These are phyloP conservation scores for Boletus bicolor DNA, from an alignment of 768 basidiomycete species.

Conservation along the genomic window DNA sequence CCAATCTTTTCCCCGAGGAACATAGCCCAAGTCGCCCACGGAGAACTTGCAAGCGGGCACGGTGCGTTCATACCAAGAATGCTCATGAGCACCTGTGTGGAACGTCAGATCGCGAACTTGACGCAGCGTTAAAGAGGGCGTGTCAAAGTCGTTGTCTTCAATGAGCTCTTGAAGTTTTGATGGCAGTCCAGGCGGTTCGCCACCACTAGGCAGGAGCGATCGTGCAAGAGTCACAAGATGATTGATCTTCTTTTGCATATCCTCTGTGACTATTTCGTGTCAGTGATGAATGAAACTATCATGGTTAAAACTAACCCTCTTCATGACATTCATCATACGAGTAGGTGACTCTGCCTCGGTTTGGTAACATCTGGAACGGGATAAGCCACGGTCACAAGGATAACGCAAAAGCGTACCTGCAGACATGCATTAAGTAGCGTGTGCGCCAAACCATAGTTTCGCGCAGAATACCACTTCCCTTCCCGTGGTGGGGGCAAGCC, in stretches of 20 bases:
- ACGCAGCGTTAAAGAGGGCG: slow-evolving; percentile 32
- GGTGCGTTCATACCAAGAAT: slow-evolving; percentile 39
- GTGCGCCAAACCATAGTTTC: slow-evolving; percentile 44
- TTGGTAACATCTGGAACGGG: slow-evolving; percentile 40
- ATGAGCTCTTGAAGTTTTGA: slow-evolving; percentile 34
- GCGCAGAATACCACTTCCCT: slow-evolving; percentile 32
- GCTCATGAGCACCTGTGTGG: slow-evolving; percentile 33
- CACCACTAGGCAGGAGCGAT: slow-evolving; percentile 38
- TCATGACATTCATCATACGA: slow-evolving; percentile 22
- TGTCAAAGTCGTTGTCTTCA: slow-evolving; percentile 30
- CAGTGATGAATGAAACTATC: neutral
- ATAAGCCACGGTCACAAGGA: neutral
- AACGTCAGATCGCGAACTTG: slow-evolving; percentile 39
- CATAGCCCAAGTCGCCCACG: slow-evolving; percentile 46
- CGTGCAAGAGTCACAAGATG: slow-evolving; percentile 40
- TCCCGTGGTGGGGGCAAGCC: slow-evolving; percentile 42
- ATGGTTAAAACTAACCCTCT: slow-evolving; percentile 14
- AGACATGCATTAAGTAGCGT: slow-evolving; percentile 38
- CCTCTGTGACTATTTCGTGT: slow-evolving; percentile 28
- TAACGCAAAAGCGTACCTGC: slow-evolving; percentile 25
- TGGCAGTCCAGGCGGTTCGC: slow-evolving; percentile 30
- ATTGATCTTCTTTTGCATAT: slow-evolving; percentile 37
- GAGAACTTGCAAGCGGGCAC: slow-evolving; percentile 40
- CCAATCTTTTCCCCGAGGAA: slow-evolving; percentile 36
- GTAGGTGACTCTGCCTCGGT: slow-evolving; percentile 32